Evolutionary conservation across 495 filamentous ascomycete species (phyloP).

Genomic region (Annulohypoxylon bovei): DNA sequence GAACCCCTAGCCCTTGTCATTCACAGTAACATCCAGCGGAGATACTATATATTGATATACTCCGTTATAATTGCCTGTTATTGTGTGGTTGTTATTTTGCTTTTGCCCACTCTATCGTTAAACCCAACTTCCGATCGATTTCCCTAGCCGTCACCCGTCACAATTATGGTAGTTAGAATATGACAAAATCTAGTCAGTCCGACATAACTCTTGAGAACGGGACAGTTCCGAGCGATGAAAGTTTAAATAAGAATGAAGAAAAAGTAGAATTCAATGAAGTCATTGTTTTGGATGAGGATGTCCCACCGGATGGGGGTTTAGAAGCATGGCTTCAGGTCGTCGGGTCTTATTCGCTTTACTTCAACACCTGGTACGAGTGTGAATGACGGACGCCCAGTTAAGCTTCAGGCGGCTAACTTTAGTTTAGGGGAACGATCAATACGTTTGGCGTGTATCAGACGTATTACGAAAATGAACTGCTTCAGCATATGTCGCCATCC

Average conservation of each 20-base stretch:
- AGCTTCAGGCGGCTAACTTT: not conserved
- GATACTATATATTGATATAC: conserved; percentile 14
- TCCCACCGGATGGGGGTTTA: conserved; percentile 45
- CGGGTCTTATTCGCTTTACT: conserved; percentile 65
- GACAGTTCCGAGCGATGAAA: not conserved
- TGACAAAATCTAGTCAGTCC: conserved; percentile 10
- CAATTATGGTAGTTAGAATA: not conserved
- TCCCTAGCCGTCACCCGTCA: not conserved
- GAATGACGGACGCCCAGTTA: not conserved
- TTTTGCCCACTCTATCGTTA: not conserved
- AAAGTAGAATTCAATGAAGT: not conserved
- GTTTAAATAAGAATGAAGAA: conserved; percentile 7
- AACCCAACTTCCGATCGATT: not conserved
- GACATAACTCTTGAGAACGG: conserved; percentile 5
- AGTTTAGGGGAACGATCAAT: conserved; percentile 69
- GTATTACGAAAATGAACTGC: conserved; percentile 65
- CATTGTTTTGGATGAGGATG: not conserved
- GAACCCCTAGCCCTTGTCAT: not conserved
- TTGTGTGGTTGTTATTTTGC: not conserved
- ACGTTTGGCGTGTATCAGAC: conserved; percentile 77
- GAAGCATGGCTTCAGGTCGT: conserved; percentile 64
- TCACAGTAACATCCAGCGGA: conserved; percentile 14
- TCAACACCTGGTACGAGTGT: conserved; percentile 66
- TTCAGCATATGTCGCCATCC: conserved; percentile 47
- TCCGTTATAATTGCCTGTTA: not conserved